Evolutionary conservation across 75 land plant species (phyloP), one percentile per base, ranked within the genome.

Genomic region (Selaginella tamariscina): DNA sequence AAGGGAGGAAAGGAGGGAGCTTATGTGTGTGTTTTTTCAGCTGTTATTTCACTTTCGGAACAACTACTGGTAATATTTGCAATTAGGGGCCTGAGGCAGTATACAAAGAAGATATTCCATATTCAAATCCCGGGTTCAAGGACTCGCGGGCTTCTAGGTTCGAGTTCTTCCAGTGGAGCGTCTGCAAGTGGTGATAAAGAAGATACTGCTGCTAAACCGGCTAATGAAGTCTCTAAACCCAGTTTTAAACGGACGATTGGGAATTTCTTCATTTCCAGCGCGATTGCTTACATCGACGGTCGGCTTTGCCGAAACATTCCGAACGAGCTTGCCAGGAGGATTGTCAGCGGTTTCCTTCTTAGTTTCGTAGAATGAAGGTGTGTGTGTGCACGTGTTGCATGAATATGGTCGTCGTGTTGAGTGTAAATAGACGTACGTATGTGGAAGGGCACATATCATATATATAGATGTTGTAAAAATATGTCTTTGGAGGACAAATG

Each of bases 21-120:
- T n/a, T n/a, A n/a, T n/a, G n/a, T n/a, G n/a, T n/a, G n/a, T 65
- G 24, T 91, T 29, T 88, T 85, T 32, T 87, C 97, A 9, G 83
- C 87, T 8, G 56, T 88, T 22, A 56, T 86, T 32, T 85, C 97
- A 31, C 62, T 92, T 26, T 81, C 82, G 31, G 97, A 92, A 60
- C 97, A 92, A 68, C 84, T 92, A 1, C 82, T 92, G 39, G 93
- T 92, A 64, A 82, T 91, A 54, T 88, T 92, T 66, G 75, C 85
- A 13, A 87, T 92, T 49, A 86, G 85, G 24, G 65, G 77, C 30
- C 72, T 92, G 68, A 66, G 89, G 26, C 80, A 73, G 65, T 78
- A 81, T 66, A 71, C 89, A 24, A 66, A 21, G 0, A 66, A 24
- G 39, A n/a, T 67, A n/a, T 55, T 72, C 62, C 74, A 67, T n/a